Conservation (phyloP, 805 yeast genomes). For the Metschnikowia proteae region DNA sequence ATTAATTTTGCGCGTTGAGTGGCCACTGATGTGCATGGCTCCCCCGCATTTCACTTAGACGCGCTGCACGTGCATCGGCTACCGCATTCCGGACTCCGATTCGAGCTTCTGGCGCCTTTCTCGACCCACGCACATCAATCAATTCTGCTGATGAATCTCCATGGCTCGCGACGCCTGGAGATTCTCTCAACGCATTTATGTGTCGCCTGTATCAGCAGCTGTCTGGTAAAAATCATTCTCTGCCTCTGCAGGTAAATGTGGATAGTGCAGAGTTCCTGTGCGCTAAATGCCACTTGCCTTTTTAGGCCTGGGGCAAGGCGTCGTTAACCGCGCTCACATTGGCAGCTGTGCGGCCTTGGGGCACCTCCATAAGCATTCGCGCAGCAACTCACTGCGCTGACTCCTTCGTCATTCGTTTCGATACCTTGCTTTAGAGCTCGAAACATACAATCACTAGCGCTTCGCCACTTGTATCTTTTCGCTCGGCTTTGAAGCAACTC, state of each 20-base stretch:
- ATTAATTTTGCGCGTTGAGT: background rate
- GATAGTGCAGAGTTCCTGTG: background rate
- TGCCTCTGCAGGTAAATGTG: background rate
- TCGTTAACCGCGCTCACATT: background rate
- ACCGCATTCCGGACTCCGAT: background rate
- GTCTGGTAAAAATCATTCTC: too few species aligned
- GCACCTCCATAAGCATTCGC: background rate
- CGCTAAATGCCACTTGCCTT: background rate
- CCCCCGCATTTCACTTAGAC: conserved; percentile 3
- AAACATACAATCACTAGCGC: too few species aligned
- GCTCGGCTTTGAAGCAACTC: too few species aligned
- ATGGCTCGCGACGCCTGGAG: background rate
- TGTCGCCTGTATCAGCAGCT: too few species aligned
- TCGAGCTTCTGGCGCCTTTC: background rate
- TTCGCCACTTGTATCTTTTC: too few species aligned
- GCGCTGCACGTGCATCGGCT: background rate
- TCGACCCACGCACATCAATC: too few species aligned
- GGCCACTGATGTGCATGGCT: background rate
- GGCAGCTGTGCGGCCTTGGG: background rate
- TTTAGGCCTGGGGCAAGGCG: background rate
- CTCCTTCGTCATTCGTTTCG: background rate
- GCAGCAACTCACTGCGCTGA: background rate
- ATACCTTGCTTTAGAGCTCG: too few species aligned
- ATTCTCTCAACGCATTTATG: too few species aligned
- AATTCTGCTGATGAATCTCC: background rate